phyloP scores from a whole-genome alignment of 2,329 filamentous ascomycete species.

The Calonectria crousiana region DNA sequence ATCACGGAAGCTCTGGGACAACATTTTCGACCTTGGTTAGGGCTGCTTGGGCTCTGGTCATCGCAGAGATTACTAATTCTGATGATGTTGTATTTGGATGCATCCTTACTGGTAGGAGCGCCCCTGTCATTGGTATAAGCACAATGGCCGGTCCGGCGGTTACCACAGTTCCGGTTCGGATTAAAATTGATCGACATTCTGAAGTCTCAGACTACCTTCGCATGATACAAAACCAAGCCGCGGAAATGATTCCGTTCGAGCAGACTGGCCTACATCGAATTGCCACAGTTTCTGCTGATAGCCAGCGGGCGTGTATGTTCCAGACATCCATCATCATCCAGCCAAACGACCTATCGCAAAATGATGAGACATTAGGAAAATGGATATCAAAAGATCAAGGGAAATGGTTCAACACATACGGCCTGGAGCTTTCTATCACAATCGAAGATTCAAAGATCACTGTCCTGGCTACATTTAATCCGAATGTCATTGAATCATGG shows the following conservation, averaged over 20 bases:
- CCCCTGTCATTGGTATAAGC: constrained; percentile 31
- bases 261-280: constrained; percentile 29
- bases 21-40: constrained; percentile 28
- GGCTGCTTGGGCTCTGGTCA: constrained; percentile 33
- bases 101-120: constrained; percentile 33
- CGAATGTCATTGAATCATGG: no score
- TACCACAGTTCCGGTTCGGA: constrained; percentile 30
- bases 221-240: constrained; percentile 14
- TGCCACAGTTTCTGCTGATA: not conserved
- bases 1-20: not conserved
- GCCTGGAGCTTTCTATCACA: no score
- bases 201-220: no score
- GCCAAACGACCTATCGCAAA: not conserved
- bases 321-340: constrained; percentile 25
- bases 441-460: no score
- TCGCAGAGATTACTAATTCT: constrained; percentile 23
- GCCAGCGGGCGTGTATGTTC: constrained; percentile 5
- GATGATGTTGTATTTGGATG: constrained; percentile 35
- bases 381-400: no score
- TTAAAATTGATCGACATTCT: constrained; percentile 20
- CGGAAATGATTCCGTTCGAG: constrained; percentile 26
- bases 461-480: no score
- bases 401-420: no score
- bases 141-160: constrained; percentile 37
- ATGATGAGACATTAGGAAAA: no score